These are phyloP conservation scores for Atkinsonella texensis DNA, from an alignment of 2,329 filamentous ascomycete genomes.

Conservation along the genomic window DNA sequence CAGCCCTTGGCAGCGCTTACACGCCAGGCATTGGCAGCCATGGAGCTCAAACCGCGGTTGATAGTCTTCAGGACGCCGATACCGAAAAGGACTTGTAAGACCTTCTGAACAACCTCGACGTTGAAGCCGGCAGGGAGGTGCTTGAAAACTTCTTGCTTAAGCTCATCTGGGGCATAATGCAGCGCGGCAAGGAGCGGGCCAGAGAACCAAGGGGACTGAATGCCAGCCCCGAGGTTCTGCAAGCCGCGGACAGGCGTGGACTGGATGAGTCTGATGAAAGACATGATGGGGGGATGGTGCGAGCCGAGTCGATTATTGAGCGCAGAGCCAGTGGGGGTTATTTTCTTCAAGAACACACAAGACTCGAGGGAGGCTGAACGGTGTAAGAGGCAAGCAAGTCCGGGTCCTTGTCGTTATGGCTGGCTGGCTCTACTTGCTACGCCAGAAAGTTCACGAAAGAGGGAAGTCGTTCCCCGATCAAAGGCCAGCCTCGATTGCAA, in stretches of 20 bases:
- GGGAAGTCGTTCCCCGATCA: background rate
- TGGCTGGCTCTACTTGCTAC: background rate
- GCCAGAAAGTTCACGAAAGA: background rate
- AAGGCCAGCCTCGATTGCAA: background rate
- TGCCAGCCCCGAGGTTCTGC: background rate
- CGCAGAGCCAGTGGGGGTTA: background rate
- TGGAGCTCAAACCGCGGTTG: slow-evolving; percentile 15
- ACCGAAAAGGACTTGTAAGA: slow-evolving; percentile 11
- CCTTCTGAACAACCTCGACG: slow-evolving; percentile 4
- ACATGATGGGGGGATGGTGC: slow-evolving; percentile 5
- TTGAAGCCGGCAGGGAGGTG: slow-evolving; percentile 4
- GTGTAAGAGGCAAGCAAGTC: too few species aligned
- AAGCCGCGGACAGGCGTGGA: slow-evolving; percentile 9
- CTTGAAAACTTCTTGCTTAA: slow-evolving; percentile 2
- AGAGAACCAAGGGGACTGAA: slow-evolving; percentile 10
- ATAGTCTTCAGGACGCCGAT: slow-evolving; percentile 13
- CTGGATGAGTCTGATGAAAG: slow-evolving; percentile 6
- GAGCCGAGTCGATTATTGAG: background rate
- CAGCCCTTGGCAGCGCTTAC: slow-evolving; percentile 11
- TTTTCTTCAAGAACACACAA: background rate
- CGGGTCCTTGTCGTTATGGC: too few species aligned
- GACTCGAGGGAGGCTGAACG: background rate
- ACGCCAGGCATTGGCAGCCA: slow-evolving; percentile 20
- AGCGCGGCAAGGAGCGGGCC: slow-evolving; percentile 10
- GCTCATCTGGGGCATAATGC: slow-evolving; percentile 3